Percentiles rank a stretch among this genome's conserved stretches.
Conservation (phyloP, 208 protist genomes). For the Acanthamoeba triangularis region DNA sequence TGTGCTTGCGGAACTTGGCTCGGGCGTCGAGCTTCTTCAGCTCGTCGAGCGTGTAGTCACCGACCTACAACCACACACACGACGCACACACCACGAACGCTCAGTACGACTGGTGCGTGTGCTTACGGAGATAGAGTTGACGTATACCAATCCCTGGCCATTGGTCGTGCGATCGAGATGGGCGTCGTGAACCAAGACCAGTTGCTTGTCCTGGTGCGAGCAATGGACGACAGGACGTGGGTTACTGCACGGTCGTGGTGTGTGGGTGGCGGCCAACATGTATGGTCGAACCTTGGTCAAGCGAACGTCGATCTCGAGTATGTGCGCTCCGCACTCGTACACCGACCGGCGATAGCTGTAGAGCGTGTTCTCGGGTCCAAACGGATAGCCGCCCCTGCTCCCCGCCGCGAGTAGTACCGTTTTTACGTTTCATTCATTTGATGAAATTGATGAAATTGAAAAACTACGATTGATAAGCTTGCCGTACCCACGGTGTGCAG, state of each 20-base stretch:
- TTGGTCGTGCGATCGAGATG: conserved; percentile 50
- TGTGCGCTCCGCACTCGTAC: conserved; percentile 5
- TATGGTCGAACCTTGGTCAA: conserved; percentile 1
- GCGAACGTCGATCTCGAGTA: conserved; percentile 62
- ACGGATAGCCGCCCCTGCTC: conserved; percentile 6
- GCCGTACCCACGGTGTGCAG: background rate
- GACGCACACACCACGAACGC: background rate
- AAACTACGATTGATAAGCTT: background rate
- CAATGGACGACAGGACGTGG: background rate
- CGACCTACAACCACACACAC: background rate
- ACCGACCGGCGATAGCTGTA: conserved; percentile 49
- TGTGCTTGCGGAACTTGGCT: background rate
- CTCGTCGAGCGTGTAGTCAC: conserved; percentile 27
- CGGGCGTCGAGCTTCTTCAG: conserved; percentile 31
- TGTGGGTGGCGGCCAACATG: background rate
- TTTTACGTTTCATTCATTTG: background rate
- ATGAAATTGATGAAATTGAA: background rate
- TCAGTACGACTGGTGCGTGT: background rate
- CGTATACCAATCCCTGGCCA: background rate
- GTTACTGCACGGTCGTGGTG: background rate
- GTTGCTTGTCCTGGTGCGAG: background rate
- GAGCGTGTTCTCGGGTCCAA: conserved; percentile 66
- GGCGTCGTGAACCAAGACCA: conserved; percentile 49
- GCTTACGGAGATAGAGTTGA: background rate
- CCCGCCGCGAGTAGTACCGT: background rate